phyloP scores from a whole-genome alignment of 2,329 filamentous ascomycete genomes.

The Pestalotiopsis sp. region DNA sequence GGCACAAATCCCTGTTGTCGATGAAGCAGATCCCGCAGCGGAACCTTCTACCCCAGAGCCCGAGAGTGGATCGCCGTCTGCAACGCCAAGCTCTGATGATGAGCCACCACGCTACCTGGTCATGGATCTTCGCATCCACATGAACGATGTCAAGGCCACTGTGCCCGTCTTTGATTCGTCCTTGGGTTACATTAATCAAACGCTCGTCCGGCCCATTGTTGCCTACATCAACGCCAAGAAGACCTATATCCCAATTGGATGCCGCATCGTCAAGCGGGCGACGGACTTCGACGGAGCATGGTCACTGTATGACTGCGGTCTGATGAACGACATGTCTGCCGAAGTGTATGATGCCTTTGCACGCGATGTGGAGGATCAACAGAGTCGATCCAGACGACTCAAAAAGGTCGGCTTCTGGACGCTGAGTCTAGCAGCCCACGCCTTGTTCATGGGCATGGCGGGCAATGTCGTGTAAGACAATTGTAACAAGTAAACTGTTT shows the following conservation, averaged over 20 bases:
- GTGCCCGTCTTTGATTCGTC: conserved; percentile 92
- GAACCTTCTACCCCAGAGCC: conserved; percentile 10
- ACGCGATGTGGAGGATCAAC: conserved; percentile 85
- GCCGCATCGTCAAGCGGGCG: conserved; percentile 87
- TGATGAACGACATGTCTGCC: conserved; percentile 91
- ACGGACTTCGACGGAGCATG: conserved; percentile 93
- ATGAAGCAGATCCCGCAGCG: conserved; percentile 17
- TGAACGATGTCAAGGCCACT: conserved; percentile 91
- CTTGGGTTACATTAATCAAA: conserved; percentile 94
- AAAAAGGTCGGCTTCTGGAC: conserved; percentile 98
- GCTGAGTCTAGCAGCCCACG: conserved; percentile 87
- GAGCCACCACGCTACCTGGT: conserved; percentile 80
- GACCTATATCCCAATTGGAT: conserved; percentile 94
- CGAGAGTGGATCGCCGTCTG: background rate
- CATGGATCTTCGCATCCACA: conserved; percentile 91
- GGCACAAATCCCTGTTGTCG: conserved; percentile 10
- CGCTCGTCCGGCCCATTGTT: conserved; percentile 91
- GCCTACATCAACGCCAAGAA: conserved; percentile 96
- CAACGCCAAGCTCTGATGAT: conserved; percentile 26
- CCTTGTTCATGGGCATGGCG: conserved; percentile 91
- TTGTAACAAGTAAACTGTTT: background rate
- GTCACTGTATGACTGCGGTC: conserved; percentile 89
- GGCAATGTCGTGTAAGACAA: conserved; percentile 65
- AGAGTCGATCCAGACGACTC: conserved; percentile 81
- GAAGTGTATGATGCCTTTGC: conserved; percentile 97